These are phyloP conservation scores for Acacia confusa DNA, from an alignment of 306 rosid species.

Conservation along the genomic window DNA sequence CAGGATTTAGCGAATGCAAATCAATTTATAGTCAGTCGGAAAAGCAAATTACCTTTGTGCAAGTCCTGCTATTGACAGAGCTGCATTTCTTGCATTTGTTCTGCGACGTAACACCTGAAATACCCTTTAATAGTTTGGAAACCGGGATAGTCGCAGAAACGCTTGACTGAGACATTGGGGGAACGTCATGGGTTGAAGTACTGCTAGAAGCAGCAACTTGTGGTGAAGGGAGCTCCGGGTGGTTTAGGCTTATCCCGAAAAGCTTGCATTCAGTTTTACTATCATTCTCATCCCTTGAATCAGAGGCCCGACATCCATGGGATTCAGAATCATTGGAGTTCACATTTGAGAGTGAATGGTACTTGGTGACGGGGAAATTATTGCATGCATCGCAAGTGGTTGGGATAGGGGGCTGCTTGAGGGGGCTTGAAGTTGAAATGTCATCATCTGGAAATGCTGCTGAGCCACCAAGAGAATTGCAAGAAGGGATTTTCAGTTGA, in stretches of 20 bases:
- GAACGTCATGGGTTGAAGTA: constrained; percentile 32
- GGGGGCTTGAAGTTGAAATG: constrained; percentile 30
- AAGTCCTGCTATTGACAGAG: constrained; percentile 47
- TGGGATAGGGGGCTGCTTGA: constrained; percentile 7
- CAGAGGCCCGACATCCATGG: constrained; percentile 34
- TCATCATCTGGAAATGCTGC: constrained; percentile 32
- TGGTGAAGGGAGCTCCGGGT: constrained; percentile 76
- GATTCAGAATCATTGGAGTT: constrained; percentile 39
- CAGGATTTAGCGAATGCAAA: constrained; percentile 11
- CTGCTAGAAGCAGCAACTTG: constrained; percentile 47
- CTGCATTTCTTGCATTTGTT: constrained; percentile 49
- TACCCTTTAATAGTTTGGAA: constrained; percentile 36
- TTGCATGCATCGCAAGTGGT: constrained; percentile 7
- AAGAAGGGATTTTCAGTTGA: constrained; percentile 28
- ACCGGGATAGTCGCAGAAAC: constrained; percentile 34
- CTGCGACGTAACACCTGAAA: constrained; percentile 30
- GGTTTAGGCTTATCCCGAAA: constrained; percentile 54
- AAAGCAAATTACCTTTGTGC: constrained; percentile 59
- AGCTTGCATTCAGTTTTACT: constrained; percentile 35
- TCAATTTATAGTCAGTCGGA: constrained; percentile 1
- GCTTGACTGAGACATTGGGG: constrained; percentile 53
- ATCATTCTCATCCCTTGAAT: constrained; percentile 42
- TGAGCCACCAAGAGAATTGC: constrained; percentile 29
- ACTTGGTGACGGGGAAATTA: constrained; percentile 29
- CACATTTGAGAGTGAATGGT: constrained; percentile 40